Conservation (phyloP, 176 grass and related monocot genomes). For the Oryza glaberrima region DNA sequence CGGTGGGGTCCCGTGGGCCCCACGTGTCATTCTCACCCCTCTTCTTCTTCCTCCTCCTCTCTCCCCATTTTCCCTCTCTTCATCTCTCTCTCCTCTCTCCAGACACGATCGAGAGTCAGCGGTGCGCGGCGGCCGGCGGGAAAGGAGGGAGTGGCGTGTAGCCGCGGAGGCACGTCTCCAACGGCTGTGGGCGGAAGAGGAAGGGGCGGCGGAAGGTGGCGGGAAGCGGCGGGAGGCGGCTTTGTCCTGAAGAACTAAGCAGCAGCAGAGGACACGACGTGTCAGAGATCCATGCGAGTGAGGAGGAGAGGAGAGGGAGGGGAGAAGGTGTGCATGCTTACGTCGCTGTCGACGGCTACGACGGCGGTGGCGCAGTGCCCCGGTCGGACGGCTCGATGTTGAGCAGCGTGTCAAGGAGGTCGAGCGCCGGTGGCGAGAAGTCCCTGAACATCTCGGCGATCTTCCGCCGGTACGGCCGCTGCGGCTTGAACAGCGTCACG, state of each 20-base stretch:
- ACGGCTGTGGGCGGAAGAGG: too few species aligned
- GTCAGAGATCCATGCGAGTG: background rate
- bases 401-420: constrained; percentile 63
- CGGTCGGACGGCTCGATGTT: constrained; percentile 64
- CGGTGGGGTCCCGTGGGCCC: too few species aligned
- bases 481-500: constrained; percentile 80
- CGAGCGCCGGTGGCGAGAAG: constrained; percentile 55
- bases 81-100: too few species aligned
- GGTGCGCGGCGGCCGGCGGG: too few species aligned
- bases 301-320: too few species aligned
- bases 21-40: too few species aligned
- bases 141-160: too few species aligned
- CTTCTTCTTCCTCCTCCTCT: too few species aligned
- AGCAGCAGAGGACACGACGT: background rate
- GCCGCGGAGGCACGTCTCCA: too few species aligned
- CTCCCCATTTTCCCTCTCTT: too few species aligned
- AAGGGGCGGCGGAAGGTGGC: too few species aligned
- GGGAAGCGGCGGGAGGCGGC: constrained; percentile 15
- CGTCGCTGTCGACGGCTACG: constrained; percentile 52
- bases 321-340: background rate
- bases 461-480: constrained; percentile 60
- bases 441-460: constrained; percentile 72
- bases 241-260: constrained; percentile 62
- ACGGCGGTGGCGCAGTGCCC: constrained; percentile 45
- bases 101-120: too few species aligned